Evolutionary conservation across 1,139 yeast species (phyloP), one percentile per base, ranked within the genome.

Genomic region (Suhomyces panamericanus): DNA sequence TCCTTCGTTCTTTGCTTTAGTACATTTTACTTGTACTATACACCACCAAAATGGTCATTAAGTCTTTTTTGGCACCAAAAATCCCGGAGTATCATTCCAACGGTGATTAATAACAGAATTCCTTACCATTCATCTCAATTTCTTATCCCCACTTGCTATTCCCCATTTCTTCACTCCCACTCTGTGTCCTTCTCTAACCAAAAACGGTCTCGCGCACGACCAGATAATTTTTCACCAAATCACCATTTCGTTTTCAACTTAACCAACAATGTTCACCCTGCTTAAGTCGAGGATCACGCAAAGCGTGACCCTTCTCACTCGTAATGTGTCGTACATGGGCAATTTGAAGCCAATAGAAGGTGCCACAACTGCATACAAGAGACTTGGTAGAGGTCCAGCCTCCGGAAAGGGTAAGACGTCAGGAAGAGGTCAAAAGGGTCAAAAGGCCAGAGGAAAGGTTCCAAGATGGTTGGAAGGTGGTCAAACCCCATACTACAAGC

Each of bases 381-480:
- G 97, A 66, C 76, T 93, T 28, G 99, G 99, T 65, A 83, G 99
- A 72, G 99, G 99, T 69, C 96, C 96, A 32, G 93, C 96, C 29
- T 85, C 96, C 38, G 96, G 96, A 13, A 73, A 75, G 55, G 95
- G 99, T 71, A 90, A 91, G 67, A 93, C 98, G 2, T 83, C 98
- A 3, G 96, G 96, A 41, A 80, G 99, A 64, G 99, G 99, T 74
- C 96, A 89, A 62, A 95, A 91, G 70, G 99, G 99, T 81, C 99
- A 93, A 66, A 91, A 91, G 70, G 97, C 98, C 12, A 81, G 98
- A 69, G 88, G 93, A 31, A 81, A 84, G 43, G 95, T 91, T 17
- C 93, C 91, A 48, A 81, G 86, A 51, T 89, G 96, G 93, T 88
- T 91, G 64, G 99, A 93, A 73, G 99, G 99, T 80, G 99, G 99